These are phyloP conservation scores for Yamadazyma spencermartinsiae DNA, from an alignment of 1,139 yeast genomes.

Conservation along the genomic window DNA sequence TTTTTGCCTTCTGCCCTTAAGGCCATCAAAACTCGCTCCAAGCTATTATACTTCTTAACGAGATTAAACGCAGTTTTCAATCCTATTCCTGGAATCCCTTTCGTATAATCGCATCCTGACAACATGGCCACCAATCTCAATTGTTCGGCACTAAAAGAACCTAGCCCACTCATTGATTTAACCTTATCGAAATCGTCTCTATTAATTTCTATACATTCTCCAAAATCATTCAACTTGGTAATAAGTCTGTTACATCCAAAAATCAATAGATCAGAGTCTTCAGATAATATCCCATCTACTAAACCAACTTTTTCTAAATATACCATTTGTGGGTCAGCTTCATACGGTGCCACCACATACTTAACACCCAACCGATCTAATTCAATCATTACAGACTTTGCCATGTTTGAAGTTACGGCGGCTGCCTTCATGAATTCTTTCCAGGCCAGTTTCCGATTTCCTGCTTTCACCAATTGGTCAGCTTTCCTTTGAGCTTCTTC, in stretches of 20 bases:
- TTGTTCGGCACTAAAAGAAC: constrained; percentile 53
- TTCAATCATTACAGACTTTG: constrained; percentile 76
- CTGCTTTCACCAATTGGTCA: constrained; percentile 44
- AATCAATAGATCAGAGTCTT: constrained; percentile 88
- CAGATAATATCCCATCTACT: constrained; percentile 87
- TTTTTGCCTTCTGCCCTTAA: constrained; percentile 64
- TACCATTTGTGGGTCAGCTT: constrained; percentile 97
- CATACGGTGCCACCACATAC: constrained; percentile 95
- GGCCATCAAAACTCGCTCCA: constrained; percentile 57
- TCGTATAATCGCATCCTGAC: constrained; percentile 95
- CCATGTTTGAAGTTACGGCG: constrained; percentile 89
- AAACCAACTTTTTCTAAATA: constrained; percentile 73
- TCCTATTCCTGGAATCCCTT: constrained; percentile 82
- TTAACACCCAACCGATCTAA: constrained; percentile 59
- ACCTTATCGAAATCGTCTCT: constrained; percentile 52
- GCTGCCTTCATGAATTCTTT: constrained; percentile 77
- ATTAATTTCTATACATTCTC: constrained; percentile 70
- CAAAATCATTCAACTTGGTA: constrained; percentile 79
- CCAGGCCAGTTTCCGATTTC: constrained; percentile 61
- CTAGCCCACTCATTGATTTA: constrained; percentile 45
- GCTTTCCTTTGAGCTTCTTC: constrained; percentile 60
- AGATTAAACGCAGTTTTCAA: constrained; percentile 71
- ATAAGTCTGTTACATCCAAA: constrained; percentile 80
- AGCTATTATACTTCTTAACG: constrained; percentile 50
- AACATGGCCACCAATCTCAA: constrained; percentile 78